A percentile compares a stretch with the other conserved stretches of the same genome.
Evolutionary conservation across 306 rosid species (phyloP).

Genomic region (Casuarina equisetifolia): DNA sequence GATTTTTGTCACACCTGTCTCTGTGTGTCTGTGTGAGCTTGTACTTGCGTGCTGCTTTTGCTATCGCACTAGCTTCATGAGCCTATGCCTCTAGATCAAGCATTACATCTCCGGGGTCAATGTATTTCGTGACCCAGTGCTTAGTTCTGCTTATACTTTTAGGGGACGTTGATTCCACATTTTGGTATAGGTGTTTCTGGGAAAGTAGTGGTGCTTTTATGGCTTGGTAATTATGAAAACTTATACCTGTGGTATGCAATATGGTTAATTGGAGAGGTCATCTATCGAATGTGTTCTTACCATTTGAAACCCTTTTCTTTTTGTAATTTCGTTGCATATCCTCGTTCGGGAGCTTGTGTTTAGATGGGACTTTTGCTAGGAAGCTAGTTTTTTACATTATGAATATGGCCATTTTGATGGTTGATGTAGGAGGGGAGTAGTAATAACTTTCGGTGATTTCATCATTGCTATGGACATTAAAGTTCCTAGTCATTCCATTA

Average conservation of each 20-base stretch:
- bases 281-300: not conserved
- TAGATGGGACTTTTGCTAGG: not conserved
- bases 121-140: not conserved
- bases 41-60: not conserved
- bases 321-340: not conserved
- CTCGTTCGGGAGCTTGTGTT: not conserved
- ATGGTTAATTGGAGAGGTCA: not conserved
- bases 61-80: not conserved
- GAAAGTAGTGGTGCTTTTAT: not conserved
- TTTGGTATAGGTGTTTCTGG: not conserved
- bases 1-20: too few relatives aligned
- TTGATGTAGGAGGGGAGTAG: not conserved
- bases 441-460: not conserved
- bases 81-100: constrained; percentile 1
- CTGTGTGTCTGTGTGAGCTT: not conserved
- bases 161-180: not conserved
- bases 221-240: not conserved
- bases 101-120: not conserved
- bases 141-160: not conserved
- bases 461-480: not conserved
- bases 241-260: not conserved
- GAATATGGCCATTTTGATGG: not conserved
- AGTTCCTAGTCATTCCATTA: not conserved
- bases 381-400: not conserved
- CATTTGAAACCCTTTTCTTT: not conserved